Percentiles rank a stretch among this genome's conserved stretches.
Conservation (phyloP, 352 stramenopile species). For the Blastocystis sp. region DNA sequence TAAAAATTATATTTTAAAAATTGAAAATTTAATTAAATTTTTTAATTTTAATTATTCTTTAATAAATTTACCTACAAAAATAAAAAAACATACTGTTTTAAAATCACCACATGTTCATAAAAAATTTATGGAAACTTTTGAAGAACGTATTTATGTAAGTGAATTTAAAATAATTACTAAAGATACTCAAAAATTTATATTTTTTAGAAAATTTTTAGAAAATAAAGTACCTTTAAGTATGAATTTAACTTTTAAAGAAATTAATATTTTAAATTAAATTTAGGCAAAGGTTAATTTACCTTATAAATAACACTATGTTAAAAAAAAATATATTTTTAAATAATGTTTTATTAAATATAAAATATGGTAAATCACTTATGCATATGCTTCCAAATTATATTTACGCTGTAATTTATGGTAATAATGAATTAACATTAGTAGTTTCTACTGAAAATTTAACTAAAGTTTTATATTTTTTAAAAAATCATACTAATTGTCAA, state of each 20-base stretch:
- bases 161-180: constrained; percentile 3
- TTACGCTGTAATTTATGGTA: constrained; percentile 7
- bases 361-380: not conserved
- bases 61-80: constrained; percentile 1
- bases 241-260: constrained; percentile 5
- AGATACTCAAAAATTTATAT: not conserved
- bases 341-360: constrained; percentile 1
- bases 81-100: constrained; percentile 8
- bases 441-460: constrained; percentile 6
- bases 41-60: constrained; percentile 2
- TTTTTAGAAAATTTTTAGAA: constrained; percentile 7
- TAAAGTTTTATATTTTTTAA: constrained; percentile 41
- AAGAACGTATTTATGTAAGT: constrained; percentile 1
- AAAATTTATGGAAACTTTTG: constrained; percentile 1
- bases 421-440: constrained; percentile 2
- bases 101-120: not conserved
- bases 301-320: constrained; percentile 7
- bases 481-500: constrained; percentile 44
- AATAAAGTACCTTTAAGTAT: constrained; percentile 9
- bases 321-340: constrained; percentile 14
- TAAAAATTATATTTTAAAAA: not conserved
- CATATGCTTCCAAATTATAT: not conserved
- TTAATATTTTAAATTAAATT: not conserved
- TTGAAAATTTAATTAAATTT: constrained; percentile 4
- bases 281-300: not conserved